phyloP scores from a whole-genome alignment of 805 yeast genomes.

The Barnettozyma vustinii region DNA sequence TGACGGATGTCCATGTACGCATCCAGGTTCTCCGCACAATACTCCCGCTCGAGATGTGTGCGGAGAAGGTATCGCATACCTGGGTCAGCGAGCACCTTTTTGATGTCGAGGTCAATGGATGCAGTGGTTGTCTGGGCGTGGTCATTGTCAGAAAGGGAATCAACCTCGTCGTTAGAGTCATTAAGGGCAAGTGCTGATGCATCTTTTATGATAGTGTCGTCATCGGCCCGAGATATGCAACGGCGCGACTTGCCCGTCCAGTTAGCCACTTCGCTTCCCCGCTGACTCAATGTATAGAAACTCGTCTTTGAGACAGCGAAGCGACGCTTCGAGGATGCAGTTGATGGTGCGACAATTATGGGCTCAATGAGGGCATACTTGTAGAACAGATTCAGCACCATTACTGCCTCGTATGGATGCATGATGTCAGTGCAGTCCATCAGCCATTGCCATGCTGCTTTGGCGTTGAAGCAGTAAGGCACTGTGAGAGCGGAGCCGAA shows the following conservation, averaged over 20 bases:
- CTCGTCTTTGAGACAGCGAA: conserved; percentile 34
- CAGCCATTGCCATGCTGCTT: conserved; percentile 80
- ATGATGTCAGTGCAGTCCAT: conserved; percentile 81
- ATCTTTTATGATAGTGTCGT: conserved; percentile 14
- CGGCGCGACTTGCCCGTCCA: conserved; percentile 25
- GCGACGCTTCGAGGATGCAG: conserved; percentile 23
- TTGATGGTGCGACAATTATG: conserved; percentile 33
- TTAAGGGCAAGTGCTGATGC: conserved; percentile 14
- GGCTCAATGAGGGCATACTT: conserved; percentile 43
- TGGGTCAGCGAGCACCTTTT: conserved; percentile 59
- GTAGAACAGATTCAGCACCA: conserved; percentile 46
- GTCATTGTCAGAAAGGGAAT: conserved; percentile 15
- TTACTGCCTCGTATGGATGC: conserved; percentile 45
- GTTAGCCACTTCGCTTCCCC: conserved; percentile 35
- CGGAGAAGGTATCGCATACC: conserved; percentile 67
- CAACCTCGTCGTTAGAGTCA: conserved; percentile 13
- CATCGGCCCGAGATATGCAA: conserved; percentile 12
- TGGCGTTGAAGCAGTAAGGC: conserved; percentile 61
- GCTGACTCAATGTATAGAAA: conserved; percentile 37
- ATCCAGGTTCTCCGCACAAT: conserved; percentile 73
- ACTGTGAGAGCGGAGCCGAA: conserved; percentile 28
- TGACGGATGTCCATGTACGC: conserved; percentile 57
- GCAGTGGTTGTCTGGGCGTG: not conserved
- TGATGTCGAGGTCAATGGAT: conserved; percentile 16
- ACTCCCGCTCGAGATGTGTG: conserved; percentile 55